phyloP scores from a whole-genome alignment of 257 asterid species.

The Solanum paucissectum region DNA sequence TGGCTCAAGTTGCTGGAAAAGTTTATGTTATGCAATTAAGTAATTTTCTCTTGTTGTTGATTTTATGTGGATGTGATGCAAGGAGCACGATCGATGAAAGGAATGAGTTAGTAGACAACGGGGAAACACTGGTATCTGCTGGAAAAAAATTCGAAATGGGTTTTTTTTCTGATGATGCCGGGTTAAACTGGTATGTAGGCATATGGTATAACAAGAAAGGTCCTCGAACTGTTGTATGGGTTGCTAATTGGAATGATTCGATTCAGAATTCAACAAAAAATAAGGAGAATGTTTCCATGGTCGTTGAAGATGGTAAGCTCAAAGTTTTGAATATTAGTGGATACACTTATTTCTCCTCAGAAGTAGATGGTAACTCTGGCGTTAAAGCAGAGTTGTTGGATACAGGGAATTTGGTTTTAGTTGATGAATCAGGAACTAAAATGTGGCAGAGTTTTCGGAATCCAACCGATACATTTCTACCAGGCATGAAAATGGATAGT shows the following conservation, averaged over 20 bases:
- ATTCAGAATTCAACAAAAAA: not conserved
- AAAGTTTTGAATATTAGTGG: not conserved
- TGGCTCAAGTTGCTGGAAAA: not conserved
- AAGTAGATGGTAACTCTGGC: not conserved
- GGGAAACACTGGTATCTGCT: conserved; percentile 23
- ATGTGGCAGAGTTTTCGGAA: conserved; percentile 32
- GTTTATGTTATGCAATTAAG: not conserved
- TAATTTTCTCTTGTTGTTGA: not conserved
- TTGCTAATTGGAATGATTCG: conserved; percentile 19
- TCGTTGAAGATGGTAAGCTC: conserved; percentile 24
- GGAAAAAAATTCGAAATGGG: conserved; percentile 30
- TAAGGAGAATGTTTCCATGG: not conserved
- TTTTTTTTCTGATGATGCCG: conserved; percentile 13
- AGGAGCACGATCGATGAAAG: conserved; percentile 14
- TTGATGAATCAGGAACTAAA: not conserved
- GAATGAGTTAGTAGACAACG: not conserved
- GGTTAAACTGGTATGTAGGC: conserved; percentile 14
- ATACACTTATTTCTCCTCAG: not conserved
- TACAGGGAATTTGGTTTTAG: conserved; percentile 31
- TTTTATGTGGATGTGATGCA: conserved; percentile 9
- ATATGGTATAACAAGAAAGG: conserved; percentile 19
- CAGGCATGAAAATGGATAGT: conserved; percentile 21
- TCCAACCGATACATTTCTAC: conserved; percentile 35
- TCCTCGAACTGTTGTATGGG: conserved; percentile 30
- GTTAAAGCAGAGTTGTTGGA: conserved; percentile 19